A percentile compares a stretch with the other conserved stretches of the same genome.
Conservation (phyloP, 1,284 basidiomycete species). For the Marasmius fiardii region DNA sequence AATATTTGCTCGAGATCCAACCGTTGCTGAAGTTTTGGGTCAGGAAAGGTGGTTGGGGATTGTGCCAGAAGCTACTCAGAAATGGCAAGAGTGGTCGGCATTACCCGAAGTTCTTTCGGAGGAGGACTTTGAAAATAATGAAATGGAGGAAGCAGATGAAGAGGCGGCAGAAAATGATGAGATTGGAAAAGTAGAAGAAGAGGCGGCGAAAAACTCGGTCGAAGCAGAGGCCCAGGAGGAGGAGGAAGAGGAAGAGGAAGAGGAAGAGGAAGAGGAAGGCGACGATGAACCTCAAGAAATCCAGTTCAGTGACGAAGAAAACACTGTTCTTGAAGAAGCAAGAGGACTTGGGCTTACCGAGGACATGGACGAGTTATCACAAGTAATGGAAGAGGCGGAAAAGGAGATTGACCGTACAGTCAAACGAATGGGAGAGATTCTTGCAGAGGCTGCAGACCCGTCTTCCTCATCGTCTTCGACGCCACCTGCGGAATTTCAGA, state of each 20-base stretch:
- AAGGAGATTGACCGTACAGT: background rate
- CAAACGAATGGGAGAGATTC: background rate
- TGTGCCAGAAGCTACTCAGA: conserved; percentile 22
- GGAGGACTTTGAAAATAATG: conserved; percentile 1
- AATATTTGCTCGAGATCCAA: conserved; percentile 27
- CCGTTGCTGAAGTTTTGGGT: conserved; percentile 26
- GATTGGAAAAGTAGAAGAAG: background rate
- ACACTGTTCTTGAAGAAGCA: background rate
- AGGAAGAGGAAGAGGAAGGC: background rate
- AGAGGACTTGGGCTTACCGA: background rate
- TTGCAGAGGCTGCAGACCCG: background rate
- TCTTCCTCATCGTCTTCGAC: background rate
- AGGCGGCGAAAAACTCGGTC: background rate
- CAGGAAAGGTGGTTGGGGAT: conserved; percentile 27
- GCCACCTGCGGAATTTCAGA: background rate
- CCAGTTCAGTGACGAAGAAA: background rate
- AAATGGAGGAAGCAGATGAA: conserved; percentile 4
- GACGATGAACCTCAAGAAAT: background rate
- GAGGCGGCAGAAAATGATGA: background rate
- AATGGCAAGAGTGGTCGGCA: conserved; percentile 19
- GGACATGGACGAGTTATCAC: background rate
- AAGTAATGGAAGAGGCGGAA: background rate
- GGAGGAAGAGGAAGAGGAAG: background rate
- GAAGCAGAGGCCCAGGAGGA: background rate
- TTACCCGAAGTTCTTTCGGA: background rate